Evolutionary conservation across 805 yeast genomes (phyloP).

Genomic region (Candida piceae): DNA sequence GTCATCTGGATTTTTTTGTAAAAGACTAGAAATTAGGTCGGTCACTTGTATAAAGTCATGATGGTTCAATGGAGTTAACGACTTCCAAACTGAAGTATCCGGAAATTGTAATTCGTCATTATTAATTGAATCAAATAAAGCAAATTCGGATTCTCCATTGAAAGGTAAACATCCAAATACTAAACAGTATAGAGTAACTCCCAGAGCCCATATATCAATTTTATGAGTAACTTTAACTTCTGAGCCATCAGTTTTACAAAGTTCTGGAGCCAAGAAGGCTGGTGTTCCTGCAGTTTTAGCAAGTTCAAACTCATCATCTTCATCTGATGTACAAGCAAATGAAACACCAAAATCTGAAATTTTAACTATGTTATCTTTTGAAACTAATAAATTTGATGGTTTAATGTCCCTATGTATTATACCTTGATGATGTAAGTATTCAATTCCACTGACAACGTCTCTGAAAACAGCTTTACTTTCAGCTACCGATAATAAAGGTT

Average conservation of each 20-base stretch:
- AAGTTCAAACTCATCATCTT: slow-evolving; percentile 65
- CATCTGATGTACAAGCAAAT: slow-evolving; percentile 51
- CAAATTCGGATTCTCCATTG: slow-evolving; percentile 80
- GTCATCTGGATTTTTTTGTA: slow-evolving; percentile 63
- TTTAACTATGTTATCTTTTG: slow-evolving; percentile 69
- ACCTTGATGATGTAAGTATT: slow-evolving; percentile 85
- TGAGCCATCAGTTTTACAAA: slow-evolving; percentile 58
- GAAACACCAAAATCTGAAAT: slow-evolving; percentile 98
- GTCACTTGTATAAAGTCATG: slow-evolving; percentile 36
- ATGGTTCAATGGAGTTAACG: slow-evolving; percentile 16
- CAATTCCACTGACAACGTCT: slow-evolving; percentile 83
- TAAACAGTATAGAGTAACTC: slow-evolving; percentile 85
- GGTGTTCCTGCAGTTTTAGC: slow-evolving; percentile 98
- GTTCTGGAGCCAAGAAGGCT: slow-evolving; percentile 92
- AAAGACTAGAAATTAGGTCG: slow-evolving; percentile 55
- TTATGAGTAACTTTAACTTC: slow-evolving; percentile 63
- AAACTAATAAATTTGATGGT: slow-evolving; percentile 83
- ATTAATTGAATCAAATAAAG: slow-evolving; percentile 76
- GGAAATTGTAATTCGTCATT: slow-evolving; percentile 60
- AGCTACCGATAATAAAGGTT: slow-evolving; percentile 63
- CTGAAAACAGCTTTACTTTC: slow-evolving; percentile 70
- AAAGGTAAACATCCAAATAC: slow-evolving; percentile 88
- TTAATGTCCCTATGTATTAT: slow-evolving; percentile 93
- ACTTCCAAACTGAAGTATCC: slow-evolving; percentile 25
- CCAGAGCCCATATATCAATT: slow-evolving; percentile 97